Evolutionary conservation across 1,284 basidiomycete species (phyloP).

Genomic region (Sporisorium iseilematis-ciliati): DNA sequence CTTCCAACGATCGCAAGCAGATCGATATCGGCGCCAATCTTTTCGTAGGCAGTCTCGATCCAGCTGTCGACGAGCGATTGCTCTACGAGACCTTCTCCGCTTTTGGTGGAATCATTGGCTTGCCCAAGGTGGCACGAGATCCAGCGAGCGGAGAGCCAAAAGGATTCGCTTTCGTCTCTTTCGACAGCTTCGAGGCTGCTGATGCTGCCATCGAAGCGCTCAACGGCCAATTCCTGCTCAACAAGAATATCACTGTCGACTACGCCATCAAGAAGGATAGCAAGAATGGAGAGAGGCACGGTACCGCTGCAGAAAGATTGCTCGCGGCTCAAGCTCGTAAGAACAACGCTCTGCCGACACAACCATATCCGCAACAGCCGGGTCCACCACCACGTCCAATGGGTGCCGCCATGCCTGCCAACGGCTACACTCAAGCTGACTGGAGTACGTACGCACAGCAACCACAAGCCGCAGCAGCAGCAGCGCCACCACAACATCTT

Average conservation of each 20-base stretch:
- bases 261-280: constrained; percentile 99
- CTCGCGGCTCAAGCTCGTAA: constrained; percentile 94
- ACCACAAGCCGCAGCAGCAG: background rate
- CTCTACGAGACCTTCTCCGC: constrained; percentile 95
- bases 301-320: constrained; percentile 91
- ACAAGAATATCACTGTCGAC: constrained; percentile 94
- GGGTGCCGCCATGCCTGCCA: constrained; percentile 4
- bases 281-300: constrained; percentile 95
- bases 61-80: constrained; percentile 90
- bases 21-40: constrained; percentile 97
- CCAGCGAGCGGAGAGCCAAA: constrained; percentile 86
- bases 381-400: constrained; percentile 14
- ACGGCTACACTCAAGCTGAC: constrained; percentile 7
- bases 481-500: constrained; percentile 17
- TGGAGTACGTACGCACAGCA: constrained; percentile 23
- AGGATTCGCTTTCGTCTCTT: constrained; percentile 95
- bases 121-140: constrained; percentile 94
- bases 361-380: constrained; percentile 20
- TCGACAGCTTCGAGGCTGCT: constrained; percentile 95
- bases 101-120: constrained; percentile 92
- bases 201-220: constrained; percentile 96
- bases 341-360: constrained; percentile 83
- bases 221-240: constrained; percentile 97
- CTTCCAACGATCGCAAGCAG: constrained; percentile 92
- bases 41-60: constrained; percentile 94